Evolutionary conservation across 768 basidiomycete species (phyloP).

Genomic region (Collybia sordida): DNA sequence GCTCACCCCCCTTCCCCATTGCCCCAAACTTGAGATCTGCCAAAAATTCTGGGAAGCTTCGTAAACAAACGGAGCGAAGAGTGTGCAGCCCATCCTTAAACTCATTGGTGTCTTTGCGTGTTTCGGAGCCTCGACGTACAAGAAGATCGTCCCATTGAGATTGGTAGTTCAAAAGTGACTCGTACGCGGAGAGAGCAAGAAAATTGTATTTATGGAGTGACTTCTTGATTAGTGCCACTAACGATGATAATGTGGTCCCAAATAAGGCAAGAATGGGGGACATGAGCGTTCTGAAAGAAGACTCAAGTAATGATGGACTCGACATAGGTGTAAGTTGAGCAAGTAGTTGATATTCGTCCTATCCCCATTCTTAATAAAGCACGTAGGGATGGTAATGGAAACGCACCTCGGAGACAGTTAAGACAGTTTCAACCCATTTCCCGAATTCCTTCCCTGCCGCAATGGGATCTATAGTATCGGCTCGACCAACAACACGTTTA

Average conservation of each 20-base stretch:
- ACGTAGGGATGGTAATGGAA: background rate
- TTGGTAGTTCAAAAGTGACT: slow-evolving; percentile 55
- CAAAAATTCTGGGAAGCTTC: slow-evolving; percentile 84
- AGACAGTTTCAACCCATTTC: slow-evolving; percentile 63
- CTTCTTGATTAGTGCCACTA: slow-evolving; percentile 69
- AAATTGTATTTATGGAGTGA: slow-evolving; percentile 78
- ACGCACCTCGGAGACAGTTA: slow-evolving; percentile 66
- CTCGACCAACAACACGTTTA: slow-evolving; percentile 66
- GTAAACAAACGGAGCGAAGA: slow-evolving; percentile 66
- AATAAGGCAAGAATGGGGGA: slow-evolving; percentile 66
- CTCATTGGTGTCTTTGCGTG: slow-evolving; percentile 56
- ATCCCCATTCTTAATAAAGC: background rate
- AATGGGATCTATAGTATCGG: slow-evolving; percentile 67
- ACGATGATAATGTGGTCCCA: slow-evolving; percentile 59
- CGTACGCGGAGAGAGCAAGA: slow-evolving; percentile 73
- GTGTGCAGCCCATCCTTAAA: slow-evolving; percentile 67
- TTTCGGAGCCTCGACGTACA: slow-evolving; percentile 45
- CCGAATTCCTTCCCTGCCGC: slow-evolving; percentile 70
- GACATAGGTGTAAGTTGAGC: slow-evolving; percentile 63
- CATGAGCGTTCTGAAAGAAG: slow-evolving; percentile 62
- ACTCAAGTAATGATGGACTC: slow-evolving; percentile 44
- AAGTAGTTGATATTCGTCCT: slow-evolving; percentile 73
- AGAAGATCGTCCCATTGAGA: slow-evolving; percentile 69
- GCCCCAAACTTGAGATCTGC: slow-evolving; percentile 74
- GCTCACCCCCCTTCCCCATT: slow-evolving; percentile 53